Evolutionary conservation across 2,329 filamentous ascomycete genomes (phyloP), one percentile per base, ranked within the genome.

Genomic region (Dothideomycetidae sp.): DNA sequence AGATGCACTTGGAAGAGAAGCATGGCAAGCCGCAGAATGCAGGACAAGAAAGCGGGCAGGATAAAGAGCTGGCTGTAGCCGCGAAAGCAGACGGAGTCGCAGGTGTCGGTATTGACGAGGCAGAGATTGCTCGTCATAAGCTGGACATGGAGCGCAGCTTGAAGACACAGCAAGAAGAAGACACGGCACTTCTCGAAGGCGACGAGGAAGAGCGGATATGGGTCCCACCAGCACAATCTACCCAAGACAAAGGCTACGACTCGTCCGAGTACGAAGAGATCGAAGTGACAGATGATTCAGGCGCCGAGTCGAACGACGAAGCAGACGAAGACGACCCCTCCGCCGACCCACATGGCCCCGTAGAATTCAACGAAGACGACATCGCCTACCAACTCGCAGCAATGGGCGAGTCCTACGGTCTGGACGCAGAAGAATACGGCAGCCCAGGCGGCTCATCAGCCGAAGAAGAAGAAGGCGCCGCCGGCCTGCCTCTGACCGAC

Each of bases 311-410:
- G 3, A 46, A 68, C 31, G 66, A 59, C 10, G 58, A 67, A 10
- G 56, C 53, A 66, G 7, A 49, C 45, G 10, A 47, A 7, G 59
- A 60, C 5, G 60, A 68, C 10, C 36, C 29, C 10, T 16, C 17
- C 12, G 15, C 28, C 12, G 21, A 26, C 21, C 21, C 21, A 7
- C 21, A 7, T 7, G 58, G 62, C 31, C 61, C 66, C 0, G 61
- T 90, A 5, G 88, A 94, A 50, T 93, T 93, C 50, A 82, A 81
- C 39, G 90, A 96, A 56, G 88, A 86, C 37, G 90, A 98, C 52
- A 92, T 98, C 49, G 86, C 83, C 23, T 86, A 78, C 53, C 90
- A 98, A 53, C 67, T 98, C 10, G 81, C 82, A 37, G 78, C 81
- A 16, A 93, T 94, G 82, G 84, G 81, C 37, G 71, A 81, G 47